Base-by-base conservation (phyloP, 83 land plant species). In the Picea engelmannii region DNA sequence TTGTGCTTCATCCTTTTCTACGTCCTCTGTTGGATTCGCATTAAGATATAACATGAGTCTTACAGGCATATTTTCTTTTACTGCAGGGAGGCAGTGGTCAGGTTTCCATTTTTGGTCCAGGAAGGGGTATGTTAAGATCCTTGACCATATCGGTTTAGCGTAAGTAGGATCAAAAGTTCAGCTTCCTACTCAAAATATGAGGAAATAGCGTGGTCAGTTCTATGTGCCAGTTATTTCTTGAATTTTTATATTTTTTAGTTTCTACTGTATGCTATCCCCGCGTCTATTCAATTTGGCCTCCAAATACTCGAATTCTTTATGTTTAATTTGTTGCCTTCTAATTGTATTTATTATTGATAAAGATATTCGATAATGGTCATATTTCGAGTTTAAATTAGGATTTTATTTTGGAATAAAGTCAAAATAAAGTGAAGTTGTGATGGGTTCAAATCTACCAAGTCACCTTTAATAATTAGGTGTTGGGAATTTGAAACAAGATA, bases 61-160 rank as follows among this genome's bases (percentile, higher is more conserved):
- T 68, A 44, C 4, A 20, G 55, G 55, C 1, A 44, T 42, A n/a
- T 42, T 73, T 52, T 1, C 40, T 70, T 76, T 25, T 61, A 60
- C 60, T 69, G 79, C 87, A 89, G 90, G 92, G 92, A 17, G 55
- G 49, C 35, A 83, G 86, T 62, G 92, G 86, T 89, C 88, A 82
- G 44, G 77, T 47, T 70, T 76, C 88, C 16, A 78, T 81, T 83
- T 21, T 44, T 21, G 21, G 76, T 44, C n/a, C 40, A 44, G 52
- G n/a, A 73, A 73, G 55, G 38, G 76, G 76, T 73, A 23, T 23
- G 58, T 44, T 18, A 10, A 25, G 76, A 42, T 73, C 52, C 47
- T 73, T 44, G 21, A 20, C 18, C 24, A 44, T 44, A 18, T 15
- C 24, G 44, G 58, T 52, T 52, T 52, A 52, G 12, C 12, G 13